Evolutionary conservation across 2,329 filamentous ascomycete species (phyloP), one percentile per base, ranked within the genome.

Genomic region (Chaetomium strumarium): DNA sequence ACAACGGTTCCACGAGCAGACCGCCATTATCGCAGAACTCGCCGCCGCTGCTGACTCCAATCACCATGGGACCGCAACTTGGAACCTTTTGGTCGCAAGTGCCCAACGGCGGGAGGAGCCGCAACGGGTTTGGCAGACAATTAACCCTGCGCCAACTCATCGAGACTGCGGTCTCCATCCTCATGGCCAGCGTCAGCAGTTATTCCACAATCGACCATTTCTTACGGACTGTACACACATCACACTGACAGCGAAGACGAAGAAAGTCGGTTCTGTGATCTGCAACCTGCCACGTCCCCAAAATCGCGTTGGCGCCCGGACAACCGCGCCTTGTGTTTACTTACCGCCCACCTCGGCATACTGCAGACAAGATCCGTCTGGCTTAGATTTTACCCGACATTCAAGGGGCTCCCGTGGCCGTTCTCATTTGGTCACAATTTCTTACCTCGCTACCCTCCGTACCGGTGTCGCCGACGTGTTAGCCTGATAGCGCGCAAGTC

Each of bases 301-400:
- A 47, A 24, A 36, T 24, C 24, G 24, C 24, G 24, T 24, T 24
- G 24, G 24, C n/a, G 38, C 17, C 49, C 42, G 19, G 48, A 50
- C 49, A 47, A 55, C 49, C 34, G 17, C 10, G 3, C 30, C 5
- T 5, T 46, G 24, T 49, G 51, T 49, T 53, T 40, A 49, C 51
- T 40, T 24, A 24, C 24, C 24, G 45, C 16, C 31, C 11, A 12
- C 10, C 6, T 13, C 16, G 9, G 37, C 30, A 19, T 36, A n/a
- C 50, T 17, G 16, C 43, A 30, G 11, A 8, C 14, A 43, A 13
- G 33, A 24, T 29, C 37, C n/a, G 16, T 33, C 34, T 3, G 49
- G 41, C 36, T 37, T 24, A 38, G 14, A 36, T 34, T 45, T 55
- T 53, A 57, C 10, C 55, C 50, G 51, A 50, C 31, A 52, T 58